Percentiles rank a stretch among this genome's conserved stretches.
phyloP scores from a whole-genome alignment of 495 filamentous ascomycete species.

The Aspergillus hancockii region DNA sequence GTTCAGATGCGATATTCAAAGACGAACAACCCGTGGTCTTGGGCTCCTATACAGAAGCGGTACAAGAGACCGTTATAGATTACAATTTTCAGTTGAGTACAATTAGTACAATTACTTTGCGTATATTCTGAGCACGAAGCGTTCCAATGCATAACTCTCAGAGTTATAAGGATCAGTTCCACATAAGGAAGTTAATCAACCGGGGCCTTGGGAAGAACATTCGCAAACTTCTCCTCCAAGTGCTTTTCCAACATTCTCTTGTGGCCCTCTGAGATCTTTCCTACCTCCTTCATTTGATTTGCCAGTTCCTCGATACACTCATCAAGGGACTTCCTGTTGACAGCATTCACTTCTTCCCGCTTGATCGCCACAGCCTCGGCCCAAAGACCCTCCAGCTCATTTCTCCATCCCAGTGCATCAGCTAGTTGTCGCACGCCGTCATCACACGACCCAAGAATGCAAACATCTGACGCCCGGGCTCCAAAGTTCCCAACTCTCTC shows the following conservation, averaged over 20 bases:
- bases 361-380: slow-evolving; percentile 37
- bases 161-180: too few relatives aligned
- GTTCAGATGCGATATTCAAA: too few relatives aligned
- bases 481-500: slow-evolving; percentile 76
- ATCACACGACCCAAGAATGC: slow-evolving; percentile 72
- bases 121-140: too few relatives aligned
- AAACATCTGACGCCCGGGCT: slow-evolving; percentile 62
- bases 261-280: slow-evolving; percentile 26
- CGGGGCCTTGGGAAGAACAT: background rate
- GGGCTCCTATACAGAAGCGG: too few relatives aligned
- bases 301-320: slow-evolving; percentile 49
- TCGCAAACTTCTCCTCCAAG: slow-evolving; percentile 19
- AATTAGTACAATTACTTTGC: too few relatives aligned
- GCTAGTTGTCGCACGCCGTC: slow-evolving; percentile 72
- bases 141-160: too few relatives aligned
- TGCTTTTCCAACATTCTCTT: slow-evolving; percentile 32
- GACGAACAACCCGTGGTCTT: too few relatives aligned
- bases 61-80: too few relatives aligned
- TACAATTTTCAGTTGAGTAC: too few relatives aligned
- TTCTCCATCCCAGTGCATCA: slow-evolving; percentile 72
- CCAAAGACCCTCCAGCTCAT: slow-evolving; percentile 73
- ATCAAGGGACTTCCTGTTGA: slow-evolving; percentile 23
- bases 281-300: slow-evolving; percentile 17
- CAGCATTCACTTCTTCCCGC: slow-evolving; percentile 15
- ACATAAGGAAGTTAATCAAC: too few relatives aligned